phyloP scores from a whole-genome alignment of 179 eudicot genomes.

The Actinidia chinensis region DNA sequence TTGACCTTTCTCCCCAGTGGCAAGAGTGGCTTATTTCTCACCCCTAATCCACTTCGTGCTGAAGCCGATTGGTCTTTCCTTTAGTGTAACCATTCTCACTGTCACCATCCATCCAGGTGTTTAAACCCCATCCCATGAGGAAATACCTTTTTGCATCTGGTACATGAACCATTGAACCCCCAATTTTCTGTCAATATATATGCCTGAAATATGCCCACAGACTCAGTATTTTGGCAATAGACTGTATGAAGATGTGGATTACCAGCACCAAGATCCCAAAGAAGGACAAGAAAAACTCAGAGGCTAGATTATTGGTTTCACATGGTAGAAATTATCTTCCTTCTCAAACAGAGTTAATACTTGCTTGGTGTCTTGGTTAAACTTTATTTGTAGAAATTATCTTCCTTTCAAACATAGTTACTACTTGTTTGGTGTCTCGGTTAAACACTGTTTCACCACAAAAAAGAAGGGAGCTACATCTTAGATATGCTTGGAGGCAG shows the following conservation, averaged over 20 bases:
- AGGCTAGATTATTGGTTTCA: neutral
- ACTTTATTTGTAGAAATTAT: no score
- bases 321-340: neutral
- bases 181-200: neutral
- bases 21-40: neutral
- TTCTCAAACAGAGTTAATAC: neutral
- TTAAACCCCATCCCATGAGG: neutral
- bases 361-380: neutral
- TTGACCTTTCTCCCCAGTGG: neutral
- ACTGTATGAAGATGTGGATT: neutral
- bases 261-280: neutral
- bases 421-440: no score
- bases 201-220: neutral
- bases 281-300: neutral
- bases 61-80: neutral
- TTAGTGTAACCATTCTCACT: neutral
- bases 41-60: neutral
- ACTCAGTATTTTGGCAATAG: neutral
- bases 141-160: neutral
- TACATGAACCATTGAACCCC: neutral
- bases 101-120: neutral
- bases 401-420: no score
- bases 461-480: neutral
- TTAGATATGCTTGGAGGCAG: neutral
- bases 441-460: no score